phyloP scores from a whole-genome alignment of 1,284 basidiomycete genomes.

The Xerocomus cyaneibrunnescens region DNA sequence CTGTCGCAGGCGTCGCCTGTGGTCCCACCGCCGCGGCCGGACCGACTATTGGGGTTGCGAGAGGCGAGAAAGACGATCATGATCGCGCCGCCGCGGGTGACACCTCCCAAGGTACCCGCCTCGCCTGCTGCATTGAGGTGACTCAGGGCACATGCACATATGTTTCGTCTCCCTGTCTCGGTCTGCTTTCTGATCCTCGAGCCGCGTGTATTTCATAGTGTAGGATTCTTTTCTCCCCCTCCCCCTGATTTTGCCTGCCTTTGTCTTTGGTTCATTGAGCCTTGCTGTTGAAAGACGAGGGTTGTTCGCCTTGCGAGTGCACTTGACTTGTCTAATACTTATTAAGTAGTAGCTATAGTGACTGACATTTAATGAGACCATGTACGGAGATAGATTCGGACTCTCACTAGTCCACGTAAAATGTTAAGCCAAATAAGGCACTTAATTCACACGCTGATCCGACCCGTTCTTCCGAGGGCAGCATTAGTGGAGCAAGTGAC shows the following conservation, averaged over 20 bases:
- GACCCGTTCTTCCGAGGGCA: too few relatives aligned
- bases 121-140: conserved; percentile 9
- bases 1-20: neutral
- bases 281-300: neutral
- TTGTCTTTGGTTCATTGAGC: neutral
- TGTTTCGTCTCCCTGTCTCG: neutral
- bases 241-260: neutral
- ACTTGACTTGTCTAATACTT: neutral
- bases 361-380: neutral
- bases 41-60: conserved; percentile 14
- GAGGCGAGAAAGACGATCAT: conserved; percentile 20
- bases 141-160: neutral
- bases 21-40: conserved; percentile 25
- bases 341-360: neutral
- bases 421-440: too few relatives aligned
- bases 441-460: too few relatives aligned
- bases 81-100: conserved; percentile 20
- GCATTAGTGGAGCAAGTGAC: too few relatives aligned
- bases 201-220: neutral
- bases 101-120: neutral
- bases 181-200: neutral
- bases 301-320: neutral
- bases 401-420: too few relatives aligned
- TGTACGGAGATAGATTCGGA: too few relatives aligned
- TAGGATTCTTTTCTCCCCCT: neutral